Evolutionary conservation across 2,329 filamentous ascomycete genomes (phyloP), one percentile per base, ranked within the genome.

Genomic region (Alternaria incomplexa): DNA sequence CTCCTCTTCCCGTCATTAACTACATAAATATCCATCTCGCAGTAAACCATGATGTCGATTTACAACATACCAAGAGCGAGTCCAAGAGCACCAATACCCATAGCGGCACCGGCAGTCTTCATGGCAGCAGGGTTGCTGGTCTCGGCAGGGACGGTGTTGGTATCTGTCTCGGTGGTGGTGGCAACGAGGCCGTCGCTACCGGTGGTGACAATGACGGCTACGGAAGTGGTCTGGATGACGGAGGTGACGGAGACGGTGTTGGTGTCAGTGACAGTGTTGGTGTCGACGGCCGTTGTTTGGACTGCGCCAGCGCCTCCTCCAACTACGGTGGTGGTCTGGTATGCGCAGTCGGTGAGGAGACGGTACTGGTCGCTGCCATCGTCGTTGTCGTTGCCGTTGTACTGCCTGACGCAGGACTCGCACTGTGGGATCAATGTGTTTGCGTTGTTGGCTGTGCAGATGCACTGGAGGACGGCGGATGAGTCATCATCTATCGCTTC

Each of bases 331-430:
- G n/a, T 23, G 12, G 64, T 53, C 63, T 44, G 23, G 57, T 53
- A 57, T 11, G 23, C 25, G n/a, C 43, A 45, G 10, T 46, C 45
- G 22, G 56, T 44, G 11, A 54, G 32, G 28, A 59, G 53, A 17
- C n/a, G 30, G 44, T 50, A 44, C 22, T 23, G 32, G 23, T 45
- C 23, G 43, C 30, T 53, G 40, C 15, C 36, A 28, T 52, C 72
- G 56, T 76, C 69, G 43, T 68, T 63, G 11, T n/a, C 26, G 28
- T 66, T 56, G 30, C 66, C 62, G 25, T 54, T 71, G 67, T 63
- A 75, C 46, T 72, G 60, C 6, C 66, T 54, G 36, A 79, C 70
- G 57, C 75, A 79, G 17, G 75, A 72, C 17, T 74, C 75, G 61
- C 76, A 79, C 13, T 65, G 44, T 2, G 77, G 75, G 15, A 78